Percentiles rank a stretch among this genome's conserved stretches.
These are phyloP conservation scores for Phytopythium delawarense DNA, from an alignment of 352 stramenopile genomes.

Conservation along the genomic window DNA sequence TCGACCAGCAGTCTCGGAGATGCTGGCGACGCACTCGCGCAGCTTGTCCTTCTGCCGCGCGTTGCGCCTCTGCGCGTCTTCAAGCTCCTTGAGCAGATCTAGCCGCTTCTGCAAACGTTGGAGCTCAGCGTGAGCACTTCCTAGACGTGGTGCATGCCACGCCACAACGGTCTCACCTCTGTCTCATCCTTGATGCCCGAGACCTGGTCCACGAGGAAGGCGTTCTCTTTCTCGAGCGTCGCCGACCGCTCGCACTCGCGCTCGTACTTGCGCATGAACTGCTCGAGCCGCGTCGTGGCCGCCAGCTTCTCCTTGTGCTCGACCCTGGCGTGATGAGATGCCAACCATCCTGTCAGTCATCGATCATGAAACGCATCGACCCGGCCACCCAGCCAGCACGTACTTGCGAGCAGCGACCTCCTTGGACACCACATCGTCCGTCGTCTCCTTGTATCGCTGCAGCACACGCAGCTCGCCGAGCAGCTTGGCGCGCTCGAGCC, in stretches of 20 bases:
- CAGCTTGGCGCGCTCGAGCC: slow-evolving; percentile 63
- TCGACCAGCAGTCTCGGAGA: neutral
- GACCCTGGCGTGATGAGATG: slow-evolving; percentile 17
- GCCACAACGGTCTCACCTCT: slow-evolving; percentile 22
- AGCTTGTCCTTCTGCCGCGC: slow-evolving; percentile 68
- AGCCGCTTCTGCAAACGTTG: slow-evolving; percentile 38
- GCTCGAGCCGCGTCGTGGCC: slow-evolving; percentile 57
- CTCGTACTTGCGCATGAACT: slow-evolving; percentile 83
- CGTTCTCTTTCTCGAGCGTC: slow-evolving; percentile 62
- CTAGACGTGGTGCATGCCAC: neutral
- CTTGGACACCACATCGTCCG: slow-evolving; percentile 58
- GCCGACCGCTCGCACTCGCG: slow-evolving; percentile 58
- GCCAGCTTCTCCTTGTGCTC: slow-evolving; percentile 73
- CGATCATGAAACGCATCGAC: neutral
- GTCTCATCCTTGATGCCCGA: slow-evolving; percentile 71
- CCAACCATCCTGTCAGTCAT: neutral
- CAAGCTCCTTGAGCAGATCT: slow-evolving; percentile 60
- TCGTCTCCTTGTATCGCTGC: slow-evolving; percentile 69
- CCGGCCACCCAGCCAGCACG: slow-evolving; percentile 3
- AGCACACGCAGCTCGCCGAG: slow-evolving; percentile 62
- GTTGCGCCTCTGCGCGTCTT: slow-evolving; percentile 66
- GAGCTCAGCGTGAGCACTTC: neutral
- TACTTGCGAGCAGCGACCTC: slow-evolving; percentile 52
- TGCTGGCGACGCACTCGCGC: slow-evolving; percentile 33
- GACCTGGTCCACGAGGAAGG: slow-evolving; percentile 63